Base-by-base conservation (phyloP, 1,139 yeast species). In the Suhomyces anneliseae region DNA sequence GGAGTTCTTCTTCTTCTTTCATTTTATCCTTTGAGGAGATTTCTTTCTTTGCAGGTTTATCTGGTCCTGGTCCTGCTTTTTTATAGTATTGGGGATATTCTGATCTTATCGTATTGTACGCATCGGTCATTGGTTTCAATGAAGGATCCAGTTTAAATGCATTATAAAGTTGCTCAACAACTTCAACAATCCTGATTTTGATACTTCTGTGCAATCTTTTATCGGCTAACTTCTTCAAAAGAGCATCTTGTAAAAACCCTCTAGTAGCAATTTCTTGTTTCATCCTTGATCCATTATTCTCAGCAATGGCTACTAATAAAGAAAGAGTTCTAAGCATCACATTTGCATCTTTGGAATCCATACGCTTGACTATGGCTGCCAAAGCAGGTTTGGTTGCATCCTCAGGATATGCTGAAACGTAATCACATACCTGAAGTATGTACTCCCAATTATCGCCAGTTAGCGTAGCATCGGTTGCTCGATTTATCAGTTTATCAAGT, bases 281-380 rank as follows among this genome's bases (percentile, higher is more conserved):
- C 80, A 88, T 81, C 55, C 90, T 75, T 2, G 96, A 84, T 1
- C 98, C 98, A 68, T 98, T 92, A 64, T 93, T 93, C 65, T 92
- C 97, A 0, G 96, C 96, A 34, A 90, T 66, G 0, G 97, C 85
- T 15, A 82, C 78, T 15, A 89, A 69, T 46, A 93, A 69, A 0
- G 96, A 79, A 45, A 93, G 68, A 0, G 95, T 67, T 56, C 95
- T 77, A 45, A 92, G 70, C 29, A 89, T 82, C 1, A 87, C 86
- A 64, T 92, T 93, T 31, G 96, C 97, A 64, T 89, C 93, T 40
- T 79, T 72, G 27, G 78, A 73, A 34, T 72, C 71, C 40, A 92
- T 68, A 44, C 90, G 75, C 19, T 72, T 65, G 42, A 77, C 73
- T 19, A 90, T 67, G 2, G 74, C 62, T 27, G 65, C 59, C 14